Percentiles rank a stretch among this genome's conserved stretches.
Evolutionary conservation across 1,284 basidiomycete species (phyloP).

Genomic region (Retiboletus flavoniger): DNA sequence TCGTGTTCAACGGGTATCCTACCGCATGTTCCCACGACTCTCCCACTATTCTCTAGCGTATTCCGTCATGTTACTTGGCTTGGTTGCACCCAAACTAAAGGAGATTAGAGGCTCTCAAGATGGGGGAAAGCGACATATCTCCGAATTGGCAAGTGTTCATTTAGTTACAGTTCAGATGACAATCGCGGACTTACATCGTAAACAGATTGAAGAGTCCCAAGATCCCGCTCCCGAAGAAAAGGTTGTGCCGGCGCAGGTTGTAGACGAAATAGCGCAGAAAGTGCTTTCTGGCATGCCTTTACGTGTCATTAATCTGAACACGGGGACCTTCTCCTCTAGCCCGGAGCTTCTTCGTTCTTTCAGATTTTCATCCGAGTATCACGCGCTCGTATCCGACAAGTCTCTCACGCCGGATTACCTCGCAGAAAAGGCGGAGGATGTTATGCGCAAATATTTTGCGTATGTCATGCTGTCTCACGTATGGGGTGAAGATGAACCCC

Average conservation of each 20-base stretch:
- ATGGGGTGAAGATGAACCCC: slow-evolving; percentile 30
- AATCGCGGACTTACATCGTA: background rate
- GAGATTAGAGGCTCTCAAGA: background rate
- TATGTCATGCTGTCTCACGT: slow-evolving; percentile 31
- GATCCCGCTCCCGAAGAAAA: slow-evolving; percentile 8
- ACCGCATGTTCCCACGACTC: slow-evolving; percentile 1
- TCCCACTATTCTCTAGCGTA: slow-evolving; percentile 4
- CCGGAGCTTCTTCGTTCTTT: slow-evolving; percentile 21
- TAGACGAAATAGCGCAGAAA: slow-evolving; percentile 23
- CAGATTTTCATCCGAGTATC: slow-evolving; percentile 18
- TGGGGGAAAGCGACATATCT: background rate
- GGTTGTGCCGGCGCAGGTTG: slow-evolving; percentile 8
- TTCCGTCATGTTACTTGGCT: slow-evolving; percentile 8
- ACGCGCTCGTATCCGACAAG: slow-evolving; percentile 18
- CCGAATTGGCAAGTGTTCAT: slow-evolving; percentile 1
- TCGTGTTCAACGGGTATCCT: background rate
- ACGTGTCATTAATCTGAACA: slow-evolving; percentile 22
- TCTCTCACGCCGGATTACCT: slow-evolving; percentile 2
- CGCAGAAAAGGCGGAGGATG: slow-evolving; percentile 14
- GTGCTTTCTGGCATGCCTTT: slow-evolving; percentile 23
- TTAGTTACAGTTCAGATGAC: background rate
- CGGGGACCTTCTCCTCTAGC: slow-evolving; percentile 20
- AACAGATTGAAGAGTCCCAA: background rate
- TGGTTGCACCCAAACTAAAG: slow-evolving; percentile 6
- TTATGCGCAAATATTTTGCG: slow-evolving; percentile 24